A percentile compares a stretch with the other conserved stretches of the same genome.
Evolutionary conservation across 176 grass and related monocot genomes (phyloP).

Genomic region (Eragrostis curvula): DNA sequence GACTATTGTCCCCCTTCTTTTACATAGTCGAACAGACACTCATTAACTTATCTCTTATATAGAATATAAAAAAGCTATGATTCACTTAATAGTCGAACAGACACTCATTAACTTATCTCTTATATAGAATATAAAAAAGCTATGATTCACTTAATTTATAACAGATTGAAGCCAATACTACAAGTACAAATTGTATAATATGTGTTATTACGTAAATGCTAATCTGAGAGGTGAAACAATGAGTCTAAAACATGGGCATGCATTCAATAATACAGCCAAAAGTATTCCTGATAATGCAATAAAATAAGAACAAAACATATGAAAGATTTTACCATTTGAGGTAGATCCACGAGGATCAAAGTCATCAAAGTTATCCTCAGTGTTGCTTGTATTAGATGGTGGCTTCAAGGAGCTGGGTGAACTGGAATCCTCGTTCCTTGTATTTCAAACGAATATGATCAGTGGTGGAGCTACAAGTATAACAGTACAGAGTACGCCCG

Average conservation of each 20-base stretch:
- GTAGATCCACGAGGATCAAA: slow-evolving; percentile 95
- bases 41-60: background rate
- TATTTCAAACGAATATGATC: slow-evolving; percentile 37
- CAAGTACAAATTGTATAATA: slow-evolving; percentile 15
- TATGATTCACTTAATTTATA: slow-evolving; percentile 12
- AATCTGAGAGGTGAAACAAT: background rate
- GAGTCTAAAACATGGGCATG: slow-evolving; percentile 11
- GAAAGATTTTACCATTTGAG: slow-evolving; percentile 59
- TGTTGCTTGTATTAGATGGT: slow-evolving; percentile 42
- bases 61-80: background rate
- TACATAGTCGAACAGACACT: background rate
- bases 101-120: background rate
- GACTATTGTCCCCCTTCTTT: background rate
- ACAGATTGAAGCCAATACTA: slow-evolving; percentile 35
- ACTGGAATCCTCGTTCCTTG: slow-evolving; percentile 48
- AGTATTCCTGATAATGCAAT: slow-evolving; percentile 5
- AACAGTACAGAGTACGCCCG: background rate
- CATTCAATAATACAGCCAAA: slow-evolving; percentile 23
- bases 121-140: background rate
- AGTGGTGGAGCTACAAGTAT: slow-evolving; percentile 24
- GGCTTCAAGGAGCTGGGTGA: slow-evolving; percentile 48
- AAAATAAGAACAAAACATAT: slow-evolving; percentile 31
- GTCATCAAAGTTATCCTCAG: slow-evolving; percentile 80
- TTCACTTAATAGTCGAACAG: slow-evolving; percentile 1
- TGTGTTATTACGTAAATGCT: slow-evolving; percentile 21